Conservation (phyloP, 1,284 basidiomycete genomes). For the Puccinia coronata region DNA sequence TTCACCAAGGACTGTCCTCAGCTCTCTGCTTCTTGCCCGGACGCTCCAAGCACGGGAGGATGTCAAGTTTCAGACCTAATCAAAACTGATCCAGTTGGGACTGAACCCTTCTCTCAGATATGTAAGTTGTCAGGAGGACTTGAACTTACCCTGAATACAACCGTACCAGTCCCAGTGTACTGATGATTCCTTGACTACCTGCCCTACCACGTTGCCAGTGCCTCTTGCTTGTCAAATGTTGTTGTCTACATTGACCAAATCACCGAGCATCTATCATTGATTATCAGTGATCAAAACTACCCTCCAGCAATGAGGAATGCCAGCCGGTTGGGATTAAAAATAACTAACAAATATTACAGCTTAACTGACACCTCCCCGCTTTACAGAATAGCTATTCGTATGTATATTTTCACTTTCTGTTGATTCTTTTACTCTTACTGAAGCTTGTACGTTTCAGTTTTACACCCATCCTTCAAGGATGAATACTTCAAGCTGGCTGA, state of each 20-base stretch:
- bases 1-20: too few relatives aligned
- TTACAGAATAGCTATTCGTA: constrained; percentile 10
- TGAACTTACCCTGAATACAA: too few relatives aligned
- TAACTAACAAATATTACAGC: constrained; percentile 7
- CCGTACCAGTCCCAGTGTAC: too few relatives aligned
- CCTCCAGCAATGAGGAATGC: constrained; percentile 17
- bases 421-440: not conserved
- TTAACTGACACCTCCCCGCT: constrained; percentile 6
- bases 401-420: not conserved
- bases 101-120: too few relatives aligned
- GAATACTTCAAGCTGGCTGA: too few relatives aligned
- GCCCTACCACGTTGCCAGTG: too few relatives aligned
- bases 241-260: constrained; percentile 9
- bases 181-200: too few relatives aligned
- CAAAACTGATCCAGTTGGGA: too few relatives aligned
- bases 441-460: not conserved
- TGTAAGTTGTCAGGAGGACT: too few relatives aligned
- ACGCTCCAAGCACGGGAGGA: too few relatives aligned
- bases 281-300: not conserved
- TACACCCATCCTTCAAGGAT: constrained; percentile 26
- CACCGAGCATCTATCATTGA: not conserved
- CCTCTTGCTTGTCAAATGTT: constrained; percentile 6
- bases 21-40: too few relatives aligned
- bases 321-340: not conserved
- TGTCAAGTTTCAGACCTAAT: too few relatives aligned